Base-by-base conservation (phyloP, 345 rosid genomes). In the Syzygium grande region DNA sequence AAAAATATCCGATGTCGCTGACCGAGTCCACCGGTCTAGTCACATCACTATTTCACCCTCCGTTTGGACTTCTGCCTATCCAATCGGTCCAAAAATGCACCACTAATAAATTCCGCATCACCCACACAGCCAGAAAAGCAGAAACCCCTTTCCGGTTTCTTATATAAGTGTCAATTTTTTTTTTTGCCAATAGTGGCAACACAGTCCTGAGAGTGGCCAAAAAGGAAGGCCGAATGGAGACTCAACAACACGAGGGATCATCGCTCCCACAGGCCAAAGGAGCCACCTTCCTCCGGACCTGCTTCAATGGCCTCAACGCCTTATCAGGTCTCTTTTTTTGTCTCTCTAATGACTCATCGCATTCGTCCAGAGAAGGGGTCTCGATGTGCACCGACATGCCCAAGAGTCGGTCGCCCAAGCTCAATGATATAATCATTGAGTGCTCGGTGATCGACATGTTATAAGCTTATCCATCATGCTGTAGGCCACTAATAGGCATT, bases 221-320 rank as follows among this genome's bases (percentile, higher is more conserved):
- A 49, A 17, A 2, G 61, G 2, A 59, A 52, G 3, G 5, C 22
- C 3, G 86, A 85, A 89, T 51, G 85, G 87, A 88, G 89, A 85
- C 46, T 34, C 80, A 85, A 52, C 86, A 87, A 52, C 86, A 87
- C 84, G 94, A 92, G 87, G 91, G 89, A 91, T 94, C 58, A 52
- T 56, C 89, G 5, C 90, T 73, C 87, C 89, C 88, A 78, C 88
- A 49, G n/a, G 54, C 79, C 88, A 87, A 85, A 73, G 98, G 96
- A 91, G 92, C 95, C 58, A 85, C 92, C 88, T 91, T 95, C 88
- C 90, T 94, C 54, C 87, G 93, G 68, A 94, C 98, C 84, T 95
- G 96, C 86, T 92, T 95, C 91, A 95, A 95, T 89, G 98, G 96
- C 52, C 85, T 95, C 89, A 95, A 95, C 68, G 90, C 93, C 43